Evolutionary conservation across 176 grass and related monocot genomes (phyloP).

Genomic region (Aechmea fasciata): DNA sequence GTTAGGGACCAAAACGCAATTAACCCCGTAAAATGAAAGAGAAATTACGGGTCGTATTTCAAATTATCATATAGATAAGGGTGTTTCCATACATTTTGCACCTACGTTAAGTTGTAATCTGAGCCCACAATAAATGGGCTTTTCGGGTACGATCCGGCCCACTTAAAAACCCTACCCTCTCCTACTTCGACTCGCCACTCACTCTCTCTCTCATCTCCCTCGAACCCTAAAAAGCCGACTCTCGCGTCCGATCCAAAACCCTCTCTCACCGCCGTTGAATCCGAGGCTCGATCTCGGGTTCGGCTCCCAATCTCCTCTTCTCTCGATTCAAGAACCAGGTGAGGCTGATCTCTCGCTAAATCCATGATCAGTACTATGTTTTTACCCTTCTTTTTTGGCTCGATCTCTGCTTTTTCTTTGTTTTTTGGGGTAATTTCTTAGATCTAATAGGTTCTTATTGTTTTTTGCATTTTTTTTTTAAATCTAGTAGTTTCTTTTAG

Average conservation of each 20-base stretch:
- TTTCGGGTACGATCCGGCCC: neutral
- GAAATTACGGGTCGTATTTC: no score
- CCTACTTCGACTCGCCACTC: neutral
- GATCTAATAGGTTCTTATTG: neutral
- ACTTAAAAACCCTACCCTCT: neutral
- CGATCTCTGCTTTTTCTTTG: neutral
- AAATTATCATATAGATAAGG: no score
- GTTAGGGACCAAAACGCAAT: no score
- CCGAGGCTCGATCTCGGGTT: slow-evolving; percentile 12
- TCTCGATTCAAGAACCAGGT: neutral
- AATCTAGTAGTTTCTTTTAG: neutral
- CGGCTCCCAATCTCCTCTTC: neutral
- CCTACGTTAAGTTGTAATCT: no score
- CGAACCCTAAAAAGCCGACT: neutral
- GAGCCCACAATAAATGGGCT: no score
- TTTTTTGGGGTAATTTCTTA: neutral
- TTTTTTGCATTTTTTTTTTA: neutral
- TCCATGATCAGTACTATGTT: neutral
- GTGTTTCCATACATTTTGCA: no score
- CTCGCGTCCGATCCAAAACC: neutral
- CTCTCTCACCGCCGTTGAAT: slow-evolving; percentile 1
- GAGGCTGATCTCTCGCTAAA: neutral
- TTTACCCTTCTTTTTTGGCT: no score
- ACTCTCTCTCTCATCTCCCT: neutral
- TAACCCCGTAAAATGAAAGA: no score